Conservation (phyloP, 805 yeast genomes). For the Yarrowia sp. region DNA sequence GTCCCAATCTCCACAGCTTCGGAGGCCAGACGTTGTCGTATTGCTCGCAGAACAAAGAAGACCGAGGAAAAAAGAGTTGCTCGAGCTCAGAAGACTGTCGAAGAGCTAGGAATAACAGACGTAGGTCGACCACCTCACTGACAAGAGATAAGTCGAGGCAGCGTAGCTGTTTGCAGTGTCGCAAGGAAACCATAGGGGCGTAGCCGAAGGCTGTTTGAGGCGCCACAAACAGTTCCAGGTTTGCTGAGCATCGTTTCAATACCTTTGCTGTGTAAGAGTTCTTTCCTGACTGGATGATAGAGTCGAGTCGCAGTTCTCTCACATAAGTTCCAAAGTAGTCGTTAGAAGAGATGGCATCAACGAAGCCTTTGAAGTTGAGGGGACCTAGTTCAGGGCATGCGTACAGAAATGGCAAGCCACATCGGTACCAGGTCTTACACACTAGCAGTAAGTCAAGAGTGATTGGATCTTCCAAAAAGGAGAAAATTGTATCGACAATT, state of each 20-base stretch:
- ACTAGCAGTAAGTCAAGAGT: constrained; percentile 58
- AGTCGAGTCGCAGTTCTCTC: constrained; percentile 70
- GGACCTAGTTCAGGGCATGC: constrained; percentile 66
- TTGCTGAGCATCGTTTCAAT: constrained; percentile 74
- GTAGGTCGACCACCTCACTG: constrained; percentile 85
- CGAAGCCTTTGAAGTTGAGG: constrained; percentile 73
- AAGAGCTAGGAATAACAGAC: constrained; percentile 79
- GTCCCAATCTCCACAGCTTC: constrained; percentile 68
- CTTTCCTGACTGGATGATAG: constrained; percentile 87
- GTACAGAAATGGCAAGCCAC: constrained; percentile 72
- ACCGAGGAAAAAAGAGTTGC: constrained; percentile 84
- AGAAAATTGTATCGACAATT: constrained; percentile 54
- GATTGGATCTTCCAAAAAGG: constrained; percentile 45
- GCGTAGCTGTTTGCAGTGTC: constrained; percentile 68
- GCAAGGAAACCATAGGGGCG: constrained; percentile 83
- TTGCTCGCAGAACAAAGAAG: constrained; percentile 70
- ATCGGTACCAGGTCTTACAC: constrained; percentile 63
- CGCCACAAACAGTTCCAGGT: constrained; percentile 75
- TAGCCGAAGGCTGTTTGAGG: constrained; percentile 96
- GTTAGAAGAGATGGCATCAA: constrained; percentile 63
- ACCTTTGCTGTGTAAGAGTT: constrained; percentile 87
- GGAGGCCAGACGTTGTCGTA: constrained; percentile 79
- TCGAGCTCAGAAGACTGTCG: constrained; percentile 66
- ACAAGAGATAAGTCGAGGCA: constrained; percentile 82
- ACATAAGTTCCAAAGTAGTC: constrained; percentile 64